These are phyloP conservation scores for Eimeria necatrix DNA, from an alignment of 169 alveolate species.

Conservation along the genomic window DNA sequence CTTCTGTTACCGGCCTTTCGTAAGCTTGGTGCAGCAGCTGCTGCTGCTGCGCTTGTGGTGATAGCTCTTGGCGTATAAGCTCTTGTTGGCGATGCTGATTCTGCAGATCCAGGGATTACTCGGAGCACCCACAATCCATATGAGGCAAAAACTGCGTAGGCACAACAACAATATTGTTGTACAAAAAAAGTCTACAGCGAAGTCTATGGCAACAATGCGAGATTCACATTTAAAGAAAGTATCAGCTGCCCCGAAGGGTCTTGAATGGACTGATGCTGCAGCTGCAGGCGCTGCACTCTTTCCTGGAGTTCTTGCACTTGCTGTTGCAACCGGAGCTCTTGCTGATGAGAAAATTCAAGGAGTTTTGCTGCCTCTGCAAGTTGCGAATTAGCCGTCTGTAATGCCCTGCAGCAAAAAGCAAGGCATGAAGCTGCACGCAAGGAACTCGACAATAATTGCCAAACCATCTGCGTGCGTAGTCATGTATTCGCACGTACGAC, in stretches of 20 bases:
- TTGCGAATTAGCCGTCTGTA: not conserved
- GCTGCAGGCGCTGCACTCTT: conserved; percentile 36
- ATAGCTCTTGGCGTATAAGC: no score
- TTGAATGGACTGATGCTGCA: not conserved
- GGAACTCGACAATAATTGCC: no score
- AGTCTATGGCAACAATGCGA: no score
- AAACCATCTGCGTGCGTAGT: no score
- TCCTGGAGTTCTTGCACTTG: conserved; percentile 50
- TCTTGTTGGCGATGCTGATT: no score
- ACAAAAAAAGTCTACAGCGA: no score
- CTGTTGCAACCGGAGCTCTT: not conserved
- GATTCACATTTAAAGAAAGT: no score
- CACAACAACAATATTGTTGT: no score
- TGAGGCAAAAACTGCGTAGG: no score
- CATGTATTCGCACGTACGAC: no score
- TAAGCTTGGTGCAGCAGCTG: not conserved
- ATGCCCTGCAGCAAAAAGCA: not conserved
- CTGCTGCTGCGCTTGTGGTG: not conserved
- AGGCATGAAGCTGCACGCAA: not conserved
- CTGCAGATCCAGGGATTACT: no score
- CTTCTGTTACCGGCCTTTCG: not conserved
- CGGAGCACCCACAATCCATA: no score
- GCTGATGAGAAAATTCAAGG: conserved; percentile 12
- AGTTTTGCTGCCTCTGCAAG: conserved; percentile 1
- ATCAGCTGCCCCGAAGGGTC: not conserved